These are phyloP conservation scores for Saccharomycopsis crataegensis DNA, from an alignment of 1,139 yeast genomes.

Conservation along the genomic window DNA sequence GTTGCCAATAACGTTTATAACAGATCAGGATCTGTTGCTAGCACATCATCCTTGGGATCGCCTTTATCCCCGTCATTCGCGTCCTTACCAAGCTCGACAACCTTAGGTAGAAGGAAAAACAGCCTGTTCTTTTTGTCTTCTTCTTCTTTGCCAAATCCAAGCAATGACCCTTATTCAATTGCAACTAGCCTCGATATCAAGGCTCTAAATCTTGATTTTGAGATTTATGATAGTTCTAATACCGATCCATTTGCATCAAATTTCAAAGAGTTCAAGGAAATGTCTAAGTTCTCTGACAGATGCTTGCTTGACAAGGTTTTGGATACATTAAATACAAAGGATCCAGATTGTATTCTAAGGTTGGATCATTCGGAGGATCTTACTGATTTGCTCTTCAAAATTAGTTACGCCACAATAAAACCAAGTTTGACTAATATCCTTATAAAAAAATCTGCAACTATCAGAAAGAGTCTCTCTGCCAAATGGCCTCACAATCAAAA, in stretches of 20 bases:
- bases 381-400: not conserved
- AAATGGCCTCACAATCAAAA: not conserved
- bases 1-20: not conserved
- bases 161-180: conserved; percentile 8
- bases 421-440: not conserved
- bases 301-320: not conserved
- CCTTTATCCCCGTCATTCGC: conserved; percentile 4
- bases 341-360: conserved; percentile 9
- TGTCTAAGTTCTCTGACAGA: not conserved
- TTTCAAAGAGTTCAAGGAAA: not conserved
- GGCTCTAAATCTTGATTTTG: conserved; percentile 2
- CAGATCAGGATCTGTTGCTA: conserved; percentile 5
- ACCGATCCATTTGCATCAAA: conserved; percentile 1
- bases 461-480: not conserved
- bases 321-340: conserved; percentile 1
- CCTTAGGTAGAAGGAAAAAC: not conserved
- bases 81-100: not conserved
- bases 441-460: not conserved
- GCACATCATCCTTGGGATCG: not conserved
- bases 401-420: conserved; percentile 4
- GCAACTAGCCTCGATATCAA: not conserved
- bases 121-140: conserved; percentile 8
- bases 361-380: conserved; percentile 12
- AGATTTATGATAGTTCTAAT: not conserved
- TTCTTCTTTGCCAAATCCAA: not conserved